These are phyloP conservation scores for Penicillium cinerascens DNA, from an alignment of 495 filamentous ascomycete genomes.

Conservation along the genomic window DNA sequence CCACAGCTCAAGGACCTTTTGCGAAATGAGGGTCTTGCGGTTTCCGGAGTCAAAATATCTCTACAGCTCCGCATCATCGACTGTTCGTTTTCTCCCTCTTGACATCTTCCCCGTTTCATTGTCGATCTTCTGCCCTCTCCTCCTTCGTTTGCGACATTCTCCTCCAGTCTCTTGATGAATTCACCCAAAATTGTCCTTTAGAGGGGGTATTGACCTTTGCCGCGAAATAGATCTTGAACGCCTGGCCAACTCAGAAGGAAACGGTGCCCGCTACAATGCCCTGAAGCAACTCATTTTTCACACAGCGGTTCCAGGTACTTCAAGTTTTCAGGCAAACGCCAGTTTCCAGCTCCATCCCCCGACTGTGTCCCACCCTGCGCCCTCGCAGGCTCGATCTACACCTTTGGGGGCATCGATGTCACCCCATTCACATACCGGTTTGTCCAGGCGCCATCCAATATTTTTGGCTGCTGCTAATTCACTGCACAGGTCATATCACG, in stretches of 20 bases:
- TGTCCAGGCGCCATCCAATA: not conserved
- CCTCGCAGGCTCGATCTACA: slow-evolving; percentile 28
- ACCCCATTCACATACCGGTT: slow-evolving; percentile 34
- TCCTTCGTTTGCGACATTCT: not conserved
- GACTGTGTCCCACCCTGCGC: slow-evolving; percentile 18
- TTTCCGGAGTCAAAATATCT: slow-evolving; percentile 76
- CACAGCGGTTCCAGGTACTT: slow-evolving; percentile 28
- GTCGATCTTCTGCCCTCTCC: not conserved
- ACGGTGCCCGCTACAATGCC: slow-evolving; percentile 31
- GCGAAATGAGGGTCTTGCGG: slow-evolving; percentile 60
- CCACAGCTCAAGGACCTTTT: slow-evolving; percentile 71
- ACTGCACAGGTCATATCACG: slow-evolving; percentile 29
- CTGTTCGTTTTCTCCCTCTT: slow-evolving; percentile 54
- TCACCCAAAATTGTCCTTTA: not conserved
- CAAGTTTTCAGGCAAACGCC: slow-evolving; percentile 20
- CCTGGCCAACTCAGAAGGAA: slow-evolving; percentile 29
- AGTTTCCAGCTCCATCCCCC: slow-evolving; percentile 26
- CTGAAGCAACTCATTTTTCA: slow-evolving; percentile 31
- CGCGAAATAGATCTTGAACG: slow-evolving; percentile 33
- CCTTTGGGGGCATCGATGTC: slow-evolving; percentile 28
- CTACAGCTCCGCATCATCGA: slow-evolving; percentile 72
- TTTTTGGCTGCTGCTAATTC: slow-evolving; percentile 14
- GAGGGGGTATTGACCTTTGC: slow-evolving; percentile 4
- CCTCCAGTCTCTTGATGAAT: not conserved
- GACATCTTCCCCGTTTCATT: slow-evolving; percentile 9